A percentile compares a stretch with the other conserved stretches of the same genome.
Conservation (phyloP, 345 rosid species). For the Eucalyptus coolabah region DNA sequence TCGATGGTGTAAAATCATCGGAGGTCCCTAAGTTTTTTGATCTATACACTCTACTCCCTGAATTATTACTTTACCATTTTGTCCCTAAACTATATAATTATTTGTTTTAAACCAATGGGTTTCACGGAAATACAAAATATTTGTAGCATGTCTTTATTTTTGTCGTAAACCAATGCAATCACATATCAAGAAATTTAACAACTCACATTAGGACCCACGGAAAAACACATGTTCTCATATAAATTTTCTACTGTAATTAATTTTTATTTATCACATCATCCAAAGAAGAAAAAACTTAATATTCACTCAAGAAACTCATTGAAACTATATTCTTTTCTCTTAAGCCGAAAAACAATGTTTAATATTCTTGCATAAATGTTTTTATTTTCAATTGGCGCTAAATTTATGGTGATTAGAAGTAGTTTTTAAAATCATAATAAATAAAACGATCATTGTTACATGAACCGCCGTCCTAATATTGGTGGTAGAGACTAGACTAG, state of each 20-base stretch:
- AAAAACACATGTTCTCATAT: rapidly evolving
- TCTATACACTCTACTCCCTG: neutral
- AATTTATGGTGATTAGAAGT: neutral
- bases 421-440: neutral
- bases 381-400: neutral
- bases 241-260: neutral
- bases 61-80: no score
- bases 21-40: neutral
- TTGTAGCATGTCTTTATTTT: neutral
- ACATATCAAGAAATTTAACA: neutral
- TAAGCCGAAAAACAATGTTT: neutral
- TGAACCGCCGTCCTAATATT: neutral
- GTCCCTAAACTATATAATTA: neutral
- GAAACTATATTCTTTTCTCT: no score
- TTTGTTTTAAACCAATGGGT: neutral
- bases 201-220: neutral
- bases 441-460: no score
- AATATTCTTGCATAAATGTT: no score
- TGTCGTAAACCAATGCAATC: no score
- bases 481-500: neutral
- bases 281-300: no score
- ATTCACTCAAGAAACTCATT: neutral
- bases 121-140: neutral
- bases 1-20: neutral
- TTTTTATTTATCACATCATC: neutral